A percentile compares a stretch with the other conserved stretches of the same genome.
Evolutionary conservation across 495 filamentous ascomycete species (phyloP).

Genomic region (Penicillium pulvis): DNA sequence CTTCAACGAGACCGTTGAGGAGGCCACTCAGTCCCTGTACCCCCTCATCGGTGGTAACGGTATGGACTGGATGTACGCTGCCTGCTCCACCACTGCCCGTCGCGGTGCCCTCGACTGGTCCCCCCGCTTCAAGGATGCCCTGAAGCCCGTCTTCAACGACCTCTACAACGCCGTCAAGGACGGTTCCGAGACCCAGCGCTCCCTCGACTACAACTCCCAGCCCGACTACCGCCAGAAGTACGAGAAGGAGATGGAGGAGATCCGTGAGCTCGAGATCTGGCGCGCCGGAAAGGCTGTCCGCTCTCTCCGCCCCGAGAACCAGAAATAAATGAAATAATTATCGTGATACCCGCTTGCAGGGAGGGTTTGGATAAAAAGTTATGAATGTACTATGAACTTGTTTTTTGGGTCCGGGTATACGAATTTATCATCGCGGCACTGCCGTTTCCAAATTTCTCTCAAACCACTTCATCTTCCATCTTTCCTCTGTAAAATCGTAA

Average conservation of each 20-base stretch:
- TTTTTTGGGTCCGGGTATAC: slow-evolving; percentile 31
- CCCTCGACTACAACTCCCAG: slow-evolving; percentile 93
- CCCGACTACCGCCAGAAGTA: slow-evolving; percentile 94
- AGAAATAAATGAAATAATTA: slow-evolving; percentile 61
- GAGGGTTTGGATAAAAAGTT: slow-evolving; percentile 39
- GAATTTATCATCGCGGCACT: slow-evolving; percentile 5
- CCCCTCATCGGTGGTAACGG: slow-evolving; percentile 93
- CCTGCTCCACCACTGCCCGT: slow-evolving; percentile 97
- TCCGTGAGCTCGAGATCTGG: slow-evolving; percentile 97
- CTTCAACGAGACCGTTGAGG: slow-evolving; percentile 99
- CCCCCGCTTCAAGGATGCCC: slow-evolving; percentile 85
- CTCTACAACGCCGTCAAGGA: slow-evolving; percentile 89
- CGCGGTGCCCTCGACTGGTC: slow-evolving; percentile 99
- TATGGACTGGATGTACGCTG: slow-evolving; percentile 99
- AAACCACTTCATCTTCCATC: background rate
- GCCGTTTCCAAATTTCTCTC: slow-evolving; percentile 6
- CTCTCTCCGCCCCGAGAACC: slow-evolving; percentile 89
- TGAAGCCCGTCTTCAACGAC: slow-evolving; percentile 97
- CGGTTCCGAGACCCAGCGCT: slow-evolving; percentile 89
- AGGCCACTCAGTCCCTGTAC: slow-evolving; percentile 97
- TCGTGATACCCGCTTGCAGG: slow-evolving; percentile 29
- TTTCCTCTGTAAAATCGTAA: background rate
- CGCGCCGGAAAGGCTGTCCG: slow-evolving; percentile 95
- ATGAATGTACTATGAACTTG: slow-evolving; percentile 48
- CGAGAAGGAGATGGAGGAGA: slow-evolving; percentile 95